Percentiles rank a stretch among this genome's conserved stretches.
phyloP scores from a whole-genome alignment of 352 stramenopile species.

The Phytophthora meadii region DNA sequence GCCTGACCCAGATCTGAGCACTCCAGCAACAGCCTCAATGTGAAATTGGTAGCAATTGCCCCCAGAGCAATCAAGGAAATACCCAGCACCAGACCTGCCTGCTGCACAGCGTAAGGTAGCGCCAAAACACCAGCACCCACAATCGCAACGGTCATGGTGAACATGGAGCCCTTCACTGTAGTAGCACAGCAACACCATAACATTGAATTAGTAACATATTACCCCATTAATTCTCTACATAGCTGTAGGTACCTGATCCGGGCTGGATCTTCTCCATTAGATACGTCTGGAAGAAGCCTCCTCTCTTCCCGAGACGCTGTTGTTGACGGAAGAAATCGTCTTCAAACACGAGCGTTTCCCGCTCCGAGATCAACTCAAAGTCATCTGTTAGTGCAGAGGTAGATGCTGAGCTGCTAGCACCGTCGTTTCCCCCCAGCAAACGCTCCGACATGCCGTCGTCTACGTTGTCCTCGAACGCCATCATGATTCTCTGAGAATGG shows the following conservation, averaged over 20 bases:
- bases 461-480: slow-evolving; percentile 49
- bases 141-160: slow-evolving; percentile 91
- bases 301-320: slow-evolving; percentile 35
- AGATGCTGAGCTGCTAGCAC: slow-evolving; percentile 5
- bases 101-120: slow-evolving; percentile 82
- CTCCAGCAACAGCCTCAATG: slow-evolving; percentile 76
- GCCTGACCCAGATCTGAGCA: slow-evolving; percentile 77
- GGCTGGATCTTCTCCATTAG: slow-evolving; percentile 86
- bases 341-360: slow-evolving; percentile 84
- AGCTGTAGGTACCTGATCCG: slow-evolving; percentile 63
- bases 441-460: slow-evolving; percentile 35
- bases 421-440: slow-evolving; percentile 26
- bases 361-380: slow-evolving; percentile 76
- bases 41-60: slow-evolving; percentile 83
- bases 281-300: slow-evolving; percentile 75
- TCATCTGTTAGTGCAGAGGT: slow-evolving; percentile 36
- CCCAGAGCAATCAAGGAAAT: slow-evolving; percentile 73
- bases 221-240: not conserved
- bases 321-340: slow-evolving; percentile 56
- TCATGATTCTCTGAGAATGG: slow-evolving; percentile 43
- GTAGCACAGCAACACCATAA: not conserved
- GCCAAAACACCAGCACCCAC: slow-evolving; percentile 84
- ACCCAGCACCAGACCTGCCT: slow-evolving; percentile 76
- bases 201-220: not conserved
- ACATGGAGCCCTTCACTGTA: slow-evolving; percentile 90